Base-by-base conservation (phyloP, 2,329 filamentous ascomycete genomes). In the Furcasterigmium furcatum region DNA sequence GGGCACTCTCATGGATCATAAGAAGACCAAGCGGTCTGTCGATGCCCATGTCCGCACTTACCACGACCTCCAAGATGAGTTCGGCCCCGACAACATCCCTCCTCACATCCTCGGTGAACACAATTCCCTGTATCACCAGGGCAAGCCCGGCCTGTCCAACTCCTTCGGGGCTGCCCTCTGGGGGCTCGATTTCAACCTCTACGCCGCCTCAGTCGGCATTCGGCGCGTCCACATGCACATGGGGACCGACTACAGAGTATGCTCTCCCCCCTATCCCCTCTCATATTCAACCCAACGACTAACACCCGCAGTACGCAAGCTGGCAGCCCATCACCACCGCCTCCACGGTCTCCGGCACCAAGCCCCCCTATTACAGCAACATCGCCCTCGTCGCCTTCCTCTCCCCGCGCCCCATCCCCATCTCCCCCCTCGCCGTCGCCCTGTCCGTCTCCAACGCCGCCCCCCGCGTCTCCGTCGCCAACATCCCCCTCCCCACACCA, bases 161-260 rank as follows among this genome's bases (percentile, higher is more conserved):
- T 71, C 78, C 1, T 86, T 85, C 58, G 82, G 82, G 29, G 82
- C 81, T 9, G 80, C 81, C 9, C 75, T 85, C 16, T 85, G 81
- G 82, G 77, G 70, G 20, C 56, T 84, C 12, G 81, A 85, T 60
- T 85, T 83, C 65, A 77, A 76, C 51, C 66, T 85, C 6, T 79
- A 76, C 56, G 72, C 71, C 44, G 82, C 81, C 2, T 66, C 74
- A 0, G 71, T 72, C 3, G 76, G 75, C 14, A 76, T 85, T 61
- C 65, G 65, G 38, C 73, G 81, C 18, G 71, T 80, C 3, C 79
- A 84, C 56, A 80, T 85, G 77, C 82, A 86, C 60, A 74, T 78
- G 66, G 82, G 81, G 10, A 82, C 77, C 13, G 73, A 83, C 57
- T 85, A 80, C 57, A 71, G 80, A 8, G 63, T 67, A 56, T 27